Evolutionary conservation across 352 stramenopile genomes (phyloP).

Genomic region (Pseudoperonospora humuli): DNA sequence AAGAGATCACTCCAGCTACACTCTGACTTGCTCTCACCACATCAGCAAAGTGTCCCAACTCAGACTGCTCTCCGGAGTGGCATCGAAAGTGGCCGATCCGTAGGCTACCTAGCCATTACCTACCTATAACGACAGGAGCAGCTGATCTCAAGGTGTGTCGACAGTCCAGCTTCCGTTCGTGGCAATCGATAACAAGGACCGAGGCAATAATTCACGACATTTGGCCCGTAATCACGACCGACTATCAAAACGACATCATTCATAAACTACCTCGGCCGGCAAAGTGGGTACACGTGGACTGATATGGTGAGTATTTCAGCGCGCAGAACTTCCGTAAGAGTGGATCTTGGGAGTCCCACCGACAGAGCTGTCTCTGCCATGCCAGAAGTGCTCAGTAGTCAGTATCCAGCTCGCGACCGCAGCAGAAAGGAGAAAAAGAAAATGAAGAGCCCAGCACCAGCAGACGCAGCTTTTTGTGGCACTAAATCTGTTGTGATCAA

Average conservation of each 20-base stretch:
- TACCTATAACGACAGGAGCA: conserved; percentile 1
- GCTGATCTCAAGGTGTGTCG: conserved; percentile 1
- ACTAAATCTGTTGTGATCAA: neutral
- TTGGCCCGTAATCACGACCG: neutral
- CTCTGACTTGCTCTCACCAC: conserved; percentile 6
- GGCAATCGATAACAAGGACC: neutral
- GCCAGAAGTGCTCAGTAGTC: neutral
- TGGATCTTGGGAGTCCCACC: neutral
- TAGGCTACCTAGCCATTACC: conserved; percentile 2
- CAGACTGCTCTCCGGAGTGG: neutral
- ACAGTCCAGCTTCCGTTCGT: conserved; percentile 1
- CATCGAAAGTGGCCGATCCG: neutral
- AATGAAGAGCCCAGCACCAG: neutral
- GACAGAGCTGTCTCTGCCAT: neutral
- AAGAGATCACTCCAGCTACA: conserved; percentile 1
- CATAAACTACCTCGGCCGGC: neutral
- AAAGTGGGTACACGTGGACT: neutral
- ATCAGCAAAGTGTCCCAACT: conserved; percentile 4
- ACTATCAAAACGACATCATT: neutral
- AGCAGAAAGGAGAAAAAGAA: neutral
- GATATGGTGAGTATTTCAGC: neutral
- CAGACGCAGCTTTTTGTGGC: neutral
- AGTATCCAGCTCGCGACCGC: no score
- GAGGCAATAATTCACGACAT: neutral
- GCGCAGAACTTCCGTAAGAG: neutral